Percentiles rank a stretch among this genome's conserved stretches.
Evolutionary conservation across 192 early-diverging fungal genomes (phyloP).

Genomic region (Linnemannia exigua): DNA sequence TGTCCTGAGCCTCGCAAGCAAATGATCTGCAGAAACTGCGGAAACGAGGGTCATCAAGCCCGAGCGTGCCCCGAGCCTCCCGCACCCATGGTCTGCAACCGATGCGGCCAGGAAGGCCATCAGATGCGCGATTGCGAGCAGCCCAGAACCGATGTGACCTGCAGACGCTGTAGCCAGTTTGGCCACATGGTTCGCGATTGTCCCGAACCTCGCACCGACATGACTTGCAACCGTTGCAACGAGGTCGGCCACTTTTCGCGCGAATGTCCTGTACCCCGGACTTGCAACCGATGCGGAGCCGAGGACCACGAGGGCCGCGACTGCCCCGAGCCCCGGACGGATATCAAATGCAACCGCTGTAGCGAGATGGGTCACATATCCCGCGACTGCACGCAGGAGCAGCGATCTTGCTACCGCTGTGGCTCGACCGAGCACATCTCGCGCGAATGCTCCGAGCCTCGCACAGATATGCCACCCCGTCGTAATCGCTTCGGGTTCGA

Average conservation of each 20-base stretch:
- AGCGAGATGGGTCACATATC: constrained; percentile 59
- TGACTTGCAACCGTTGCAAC: constrained; percentile 32
- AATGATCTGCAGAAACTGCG: constrained; percentile 67
- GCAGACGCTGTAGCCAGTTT: constrained; percentile 57
- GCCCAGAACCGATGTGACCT: constrained; percentile 43
- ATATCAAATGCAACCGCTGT: constrained; percentile 37
- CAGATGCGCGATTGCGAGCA: constrained; percentile 37
- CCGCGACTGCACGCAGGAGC: neutral
- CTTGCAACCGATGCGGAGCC: constrained; percentile 54
- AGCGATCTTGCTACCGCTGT: constrained; percentile 35
- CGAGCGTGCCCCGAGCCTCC: constrained; percentile 60
- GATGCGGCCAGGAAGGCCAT: constrained; percentile 35
- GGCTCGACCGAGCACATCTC: constrained; percentile 60
- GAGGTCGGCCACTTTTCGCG: constrained; percentile 26
- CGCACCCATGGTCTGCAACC: constrained; percentile 22
- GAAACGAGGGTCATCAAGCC: constrained; percentile 59
- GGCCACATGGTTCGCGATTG: constrained; percentile 65
- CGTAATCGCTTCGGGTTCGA: constrained; percentile 12
- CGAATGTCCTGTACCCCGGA: constrained; percentile 17
- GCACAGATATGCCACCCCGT: constrained; percentile 2
- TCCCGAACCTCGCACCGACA: constrained; percentile 25
- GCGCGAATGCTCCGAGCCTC: constrained; percentile 52
- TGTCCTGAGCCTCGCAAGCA: constrained; percentile 58
- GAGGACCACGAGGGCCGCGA: constrained; percentile 3
- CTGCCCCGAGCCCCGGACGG: constrained; percentile 17